These are phyloP conservation scores for Inonotus hispidus DNA, from an alignment of 1,284 basidiomycete genomes.

Conservation along the genomic window DNA sequence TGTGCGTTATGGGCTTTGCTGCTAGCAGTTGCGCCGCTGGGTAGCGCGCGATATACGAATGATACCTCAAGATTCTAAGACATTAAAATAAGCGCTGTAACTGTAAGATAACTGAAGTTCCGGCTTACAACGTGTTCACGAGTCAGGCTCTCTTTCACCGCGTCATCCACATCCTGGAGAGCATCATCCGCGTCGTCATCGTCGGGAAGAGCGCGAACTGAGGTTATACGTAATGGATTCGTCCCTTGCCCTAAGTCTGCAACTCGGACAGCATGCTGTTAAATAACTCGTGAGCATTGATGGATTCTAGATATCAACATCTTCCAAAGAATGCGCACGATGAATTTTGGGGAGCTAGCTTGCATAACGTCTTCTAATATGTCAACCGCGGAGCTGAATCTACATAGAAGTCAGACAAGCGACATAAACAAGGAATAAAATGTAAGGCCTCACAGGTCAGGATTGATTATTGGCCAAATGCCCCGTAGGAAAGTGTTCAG, in stretches of 20 bases:
- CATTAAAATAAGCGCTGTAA: neutral
- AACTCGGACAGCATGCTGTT: conserved; percentile 33
- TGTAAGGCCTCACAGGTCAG: conserved; percentile 27
- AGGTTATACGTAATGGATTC: conserved; percentile 33
- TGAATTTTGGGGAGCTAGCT: conserved; percentile 32
- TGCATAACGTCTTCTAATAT: conserved; percentile 41
- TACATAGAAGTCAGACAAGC: conserved; percentile 6
- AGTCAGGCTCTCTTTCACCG: conserved; percentile 12
- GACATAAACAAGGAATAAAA: neutral
- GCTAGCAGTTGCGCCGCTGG: conserved; percentile 37
- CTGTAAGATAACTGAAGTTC: too few species aligned
- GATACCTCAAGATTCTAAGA: conserved; percentile 67
- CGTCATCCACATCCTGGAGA: conserved; percentile 4
- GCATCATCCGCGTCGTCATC: conserved; percentile 20
- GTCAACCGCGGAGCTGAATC: conserved; percentile 32
- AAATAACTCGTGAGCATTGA: neutral
- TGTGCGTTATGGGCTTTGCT: conserved; percentile 56
- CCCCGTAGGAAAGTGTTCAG: conserved; percentile 32
- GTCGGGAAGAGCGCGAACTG: conserved; percentile 33
- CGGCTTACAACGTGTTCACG: conserved; percentile 21
- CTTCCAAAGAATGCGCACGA: conserved; percentile 24
- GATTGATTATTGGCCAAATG: conserved; percentile 36
- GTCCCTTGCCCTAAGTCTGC: conserved; percentile 32
- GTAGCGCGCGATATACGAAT: conserved; percentile 67
- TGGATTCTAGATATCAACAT: neutral